Evolutionary conservation across 495 filamentous ascomycete species (phyloP), one percentile per base, ranked within the genome.

Genomic region (Xylaria intraflava): DNA sequence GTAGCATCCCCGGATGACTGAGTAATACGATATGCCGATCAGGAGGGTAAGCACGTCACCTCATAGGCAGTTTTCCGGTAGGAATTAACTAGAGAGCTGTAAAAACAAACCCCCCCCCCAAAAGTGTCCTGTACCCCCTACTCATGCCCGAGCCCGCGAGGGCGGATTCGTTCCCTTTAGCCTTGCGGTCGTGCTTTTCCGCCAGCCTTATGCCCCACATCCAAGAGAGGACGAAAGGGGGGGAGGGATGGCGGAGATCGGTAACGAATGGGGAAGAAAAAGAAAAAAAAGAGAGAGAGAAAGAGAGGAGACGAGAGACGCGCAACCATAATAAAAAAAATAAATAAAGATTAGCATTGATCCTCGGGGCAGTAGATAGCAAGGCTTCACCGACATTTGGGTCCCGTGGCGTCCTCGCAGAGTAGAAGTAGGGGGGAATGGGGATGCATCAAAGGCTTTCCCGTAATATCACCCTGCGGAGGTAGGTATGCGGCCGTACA

Each of bases 371-470:
- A n/a, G n/a, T n/a, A 23, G 11, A 14, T 35, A 17, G 29, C 35
- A 30, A 51, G 24, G 48, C 36, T 42, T 51, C 48, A 41, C 36
- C 48, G 48, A 51, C 48, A 51, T 42, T 51, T 51, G 24, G 20
- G 8, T 1, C 10, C 24, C 48, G 48, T 51, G 48, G 36, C 36
- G 36, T 19, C 0, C n/a, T 39, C 36, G 36, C 4, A 39, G n/a
- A n/a, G 9, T 11, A n/a, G n/a, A 40, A 42, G 40, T 24, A 42
- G 20, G 2, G 14, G 40, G 40, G 6, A 42, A 22, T 6, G 19
- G 16, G 5, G 19, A 36, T 36, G n/a, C 10, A 39, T 33, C 31
- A 12, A 11, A 11, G 8, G 2, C 31, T 11, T 11, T 2, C 31
- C 31, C 10, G 7, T 33, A 33, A 33, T 17, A 31, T 46, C 3